Evolutionary conservation across 83 land plant genomes (phyloP).

Genomic region (Isoetes engelmannii): DNA sequence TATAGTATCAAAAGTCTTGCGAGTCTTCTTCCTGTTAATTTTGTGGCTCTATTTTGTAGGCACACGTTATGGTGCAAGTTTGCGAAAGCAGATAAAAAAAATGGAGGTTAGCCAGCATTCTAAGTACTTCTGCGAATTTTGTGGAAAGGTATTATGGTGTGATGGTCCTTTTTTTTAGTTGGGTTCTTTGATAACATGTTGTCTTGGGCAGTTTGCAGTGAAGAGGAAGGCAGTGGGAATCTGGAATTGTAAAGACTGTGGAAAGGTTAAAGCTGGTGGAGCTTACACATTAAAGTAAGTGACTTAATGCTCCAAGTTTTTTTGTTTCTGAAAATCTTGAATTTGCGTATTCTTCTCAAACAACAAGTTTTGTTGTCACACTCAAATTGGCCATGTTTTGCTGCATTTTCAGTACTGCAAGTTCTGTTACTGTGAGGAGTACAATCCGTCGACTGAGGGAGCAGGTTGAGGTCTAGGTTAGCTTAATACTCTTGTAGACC

Average conservation of each 20-base stretch:
- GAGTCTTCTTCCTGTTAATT: background rate
- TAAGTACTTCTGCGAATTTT: constrained; percentile 83
- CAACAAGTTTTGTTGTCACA: background rate
- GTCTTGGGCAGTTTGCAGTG: constrained; percentile 55
- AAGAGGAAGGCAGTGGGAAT: constrained; percentile 88
- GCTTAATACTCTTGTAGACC: too few relatives aligned
- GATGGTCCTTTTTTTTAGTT: background rate
- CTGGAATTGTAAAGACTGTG: constrained; percentile 79
- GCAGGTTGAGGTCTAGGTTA: constrained; percentile 46
- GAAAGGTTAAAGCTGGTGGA: constrained; percentile 74
- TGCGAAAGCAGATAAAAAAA: constrained; percentile 87
- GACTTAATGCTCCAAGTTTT: background rate
- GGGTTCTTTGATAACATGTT: background rate
- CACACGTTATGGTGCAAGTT: constrained; percentile 91
- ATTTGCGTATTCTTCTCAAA: background rate
- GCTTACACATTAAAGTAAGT: constrained; percentile 75
- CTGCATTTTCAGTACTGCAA: constrained; percentile 51
- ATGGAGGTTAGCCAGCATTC: constrained; percentile 91
- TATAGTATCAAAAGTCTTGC: background rate
- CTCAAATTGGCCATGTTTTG: background rate
- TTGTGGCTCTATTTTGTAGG: constrained; percentile 31
- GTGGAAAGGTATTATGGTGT: constrained; percentile 60
- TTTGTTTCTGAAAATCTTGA: background rate
- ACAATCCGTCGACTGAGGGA: constrained; percentile 79
- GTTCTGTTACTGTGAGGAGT: constrained; percentile 85